phyloP scores from a whole-genome alignment of 495 filamentous ascomycete genomes.

The Aspergillus leporis region DNA sequence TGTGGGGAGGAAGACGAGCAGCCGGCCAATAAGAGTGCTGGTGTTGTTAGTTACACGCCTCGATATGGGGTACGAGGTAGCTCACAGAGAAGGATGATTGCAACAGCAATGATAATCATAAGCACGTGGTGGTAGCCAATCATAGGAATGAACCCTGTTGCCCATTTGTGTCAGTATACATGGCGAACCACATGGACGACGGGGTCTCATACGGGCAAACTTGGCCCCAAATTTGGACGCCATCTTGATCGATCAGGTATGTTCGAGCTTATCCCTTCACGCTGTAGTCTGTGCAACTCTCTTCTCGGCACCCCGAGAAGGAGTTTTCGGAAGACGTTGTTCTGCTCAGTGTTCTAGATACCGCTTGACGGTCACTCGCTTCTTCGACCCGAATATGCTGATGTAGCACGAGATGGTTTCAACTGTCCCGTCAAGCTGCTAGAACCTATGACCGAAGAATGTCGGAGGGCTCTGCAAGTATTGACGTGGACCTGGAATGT shows the following conservation, averaged over 20 bases:
- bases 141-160: slow-evolving; percentile 81
- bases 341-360: neutral
- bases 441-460: neutral
- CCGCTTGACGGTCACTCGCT: slow-evolving; percentile 1
- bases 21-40: slow-evolving; percentile 66
- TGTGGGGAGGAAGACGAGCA: slow-evolving; percentile 69
- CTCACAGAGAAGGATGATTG: slow-evolving; percentile 95
- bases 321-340: slow-evolving; percentile 28
- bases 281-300: slow-evolving; percentile 30
- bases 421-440: neutral
- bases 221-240: slow-evolving; percentile 26
- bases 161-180: slow-evolving; percentile 14
- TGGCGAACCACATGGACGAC: neutral
- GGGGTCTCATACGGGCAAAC: slow-evolving; percentile 34
- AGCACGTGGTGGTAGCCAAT: slow-evolving; percentile 98
- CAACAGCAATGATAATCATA: slow-evolving; percentile 93
- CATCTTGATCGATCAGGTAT: slow-evolving; percentile 29
- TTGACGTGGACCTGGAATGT: slow-evolving; percentile 31
- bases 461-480: slow-evolving; percentile 11
- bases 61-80: slow-evolving; percentile 11
- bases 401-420: neutral
- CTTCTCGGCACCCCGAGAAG: slow-evolving; percentile 53
- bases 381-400: slow-evolving; percentile 4
- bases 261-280: slow-evolving; percentile 19
- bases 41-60: slow-evolving; percentile 27